A percentile compares a stretch with the other conserved stretches of the same genome.
phyloP scores from a whole-genome alignment of 1,284 basidiomycete species.

The Butyriboletus appendiculatus region DNA sequence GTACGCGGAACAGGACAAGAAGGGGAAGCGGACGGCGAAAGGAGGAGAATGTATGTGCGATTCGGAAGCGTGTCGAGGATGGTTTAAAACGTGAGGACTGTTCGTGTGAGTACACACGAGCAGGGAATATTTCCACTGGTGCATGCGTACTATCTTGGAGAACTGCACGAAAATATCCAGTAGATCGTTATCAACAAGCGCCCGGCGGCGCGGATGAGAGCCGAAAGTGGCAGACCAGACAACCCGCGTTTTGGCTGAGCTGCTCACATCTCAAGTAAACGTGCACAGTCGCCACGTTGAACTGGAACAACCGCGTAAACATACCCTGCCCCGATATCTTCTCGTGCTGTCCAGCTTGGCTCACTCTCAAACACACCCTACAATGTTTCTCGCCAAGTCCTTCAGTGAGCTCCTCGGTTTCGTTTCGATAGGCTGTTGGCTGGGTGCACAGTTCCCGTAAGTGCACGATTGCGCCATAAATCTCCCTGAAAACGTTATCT shows the following conservation, averaged over 20 bases:
- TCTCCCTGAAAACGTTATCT: conserved; percentile 11
- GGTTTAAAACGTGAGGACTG: conserved; percentile 18
- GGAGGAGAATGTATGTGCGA: conserved; percentile 24
- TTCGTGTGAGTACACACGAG: too few species aligned
- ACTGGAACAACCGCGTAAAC: conserved; percentile 15
- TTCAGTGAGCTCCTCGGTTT: conserved; percentile 68
- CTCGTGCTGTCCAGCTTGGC: background rate
- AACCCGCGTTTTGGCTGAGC: background rate
- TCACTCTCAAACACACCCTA: background rate
- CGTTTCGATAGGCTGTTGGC: conserved; percentile 82
- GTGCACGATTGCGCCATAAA: conserved; percentile 36
- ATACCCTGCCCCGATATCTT: conserved; percentile 13
- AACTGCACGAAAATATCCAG: too few species aligned
- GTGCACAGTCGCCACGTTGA: background rate
- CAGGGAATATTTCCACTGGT: too few species aligned
- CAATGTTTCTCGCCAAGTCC: conserved; percentile 19
- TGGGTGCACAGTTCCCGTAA: conserved; percentile 91
- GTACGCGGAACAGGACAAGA: conserved; percentile 28
- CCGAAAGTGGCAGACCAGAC: background rate
- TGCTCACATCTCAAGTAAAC: background rate
- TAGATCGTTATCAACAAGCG: background rate
- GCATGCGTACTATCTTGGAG: too few species aligned
- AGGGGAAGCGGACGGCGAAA: conserved; percentile 24
- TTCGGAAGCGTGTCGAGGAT: conserved; percentile 28
- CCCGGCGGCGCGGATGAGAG: background rate